Evolutionary conservation across 192 early-diverging fungal species (phyloP).

Genomic region (Rhizophagus clarus): DNA sequence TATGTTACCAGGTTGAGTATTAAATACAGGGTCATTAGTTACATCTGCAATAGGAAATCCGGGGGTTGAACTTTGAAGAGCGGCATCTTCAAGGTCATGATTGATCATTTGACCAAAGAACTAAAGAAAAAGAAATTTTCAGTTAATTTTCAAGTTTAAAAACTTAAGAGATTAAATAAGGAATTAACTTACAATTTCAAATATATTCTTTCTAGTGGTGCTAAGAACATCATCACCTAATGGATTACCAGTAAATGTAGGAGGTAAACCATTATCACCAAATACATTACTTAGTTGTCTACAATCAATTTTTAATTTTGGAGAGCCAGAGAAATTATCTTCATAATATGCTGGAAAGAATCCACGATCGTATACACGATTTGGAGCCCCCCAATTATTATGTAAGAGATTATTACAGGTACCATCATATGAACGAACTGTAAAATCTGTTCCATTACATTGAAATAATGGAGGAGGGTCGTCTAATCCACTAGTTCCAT

Average conservation of each 20-base stretch:
- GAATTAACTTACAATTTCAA: constrained; percentile 17
- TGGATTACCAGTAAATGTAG: constrained; percentile 2
- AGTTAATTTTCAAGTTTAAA: no score
- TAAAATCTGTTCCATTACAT: neutral
- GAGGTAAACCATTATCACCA: neutral
- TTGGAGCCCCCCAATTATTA: constrained; percentile 1
- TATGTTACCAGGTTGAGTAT: neutral
- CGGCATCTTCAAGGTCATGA: constrained; percentile 14
- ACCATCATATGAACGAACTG: neutral
- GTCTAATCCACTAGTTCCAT: neutral
- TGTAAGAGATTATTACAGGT: neutral
- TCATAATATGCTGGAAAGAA: neutral
- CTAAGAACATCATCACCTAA: neutral
- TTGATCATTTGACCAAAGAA: constrained; percentile 22
- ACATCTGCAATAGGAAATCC: neutral
- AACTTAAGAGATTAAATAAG: neutral
- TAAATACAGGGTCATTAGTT: neutral
- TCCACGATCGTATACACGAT: neutral
- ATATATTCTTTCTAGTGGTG: neutral
- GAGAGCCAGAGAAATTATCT: no score
- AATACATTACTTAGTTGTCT: neutral
- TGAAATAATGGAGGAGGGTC: neutral
- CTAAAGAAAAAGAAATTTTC: neutral
- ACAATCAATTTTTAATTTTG: neutral
- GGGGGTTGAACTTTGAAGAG: neutral